Conservation (phyloP, 2,329 filamentous ascomycete genomes). For the Neopestalotiopsis clavispora region DNA sequence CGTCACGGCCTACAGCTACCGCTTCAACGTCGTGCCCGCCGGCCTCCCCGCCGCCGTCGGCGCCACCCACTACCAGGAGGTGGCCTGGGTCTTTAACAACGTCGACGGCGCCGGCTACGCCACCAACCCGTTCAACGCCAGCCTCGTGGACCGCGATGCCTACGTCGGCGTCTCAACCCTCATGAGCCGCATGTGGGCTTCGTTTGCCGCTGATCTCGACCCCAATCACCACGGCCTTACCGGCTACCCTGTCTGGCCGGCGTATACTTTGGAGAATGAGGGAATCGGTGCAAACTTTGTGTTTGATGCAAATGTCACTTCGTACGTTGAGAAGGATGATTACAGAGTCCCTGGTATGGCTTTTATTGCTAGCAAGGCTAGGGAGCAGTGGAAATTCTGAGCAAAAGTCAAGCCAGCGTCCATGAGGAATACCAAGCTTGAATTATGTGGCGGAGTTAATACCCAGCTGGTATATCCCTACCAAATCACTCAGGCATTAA, state of each 20-base stretch:
- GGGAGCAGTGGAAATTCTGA: neutral
- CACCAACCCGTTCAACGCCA: constrained; percentile 40
- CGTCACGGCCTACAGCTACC: constrained; percentile 50
- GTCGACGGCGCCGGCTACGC: constrained; percentile 52
- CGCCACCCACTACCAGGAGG: constrained; percentile 54
- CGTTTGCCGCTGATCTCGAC: constrained; percentile 51
- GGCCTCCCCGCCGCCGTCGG: constrained; percentile 42
- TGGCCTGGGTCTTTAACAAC: constrained; percentile 55
- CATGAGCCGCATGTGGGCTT: constrained; percentile 58
- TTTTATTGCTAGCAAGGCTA: neutral
- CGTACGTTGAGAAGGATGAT: neutral
- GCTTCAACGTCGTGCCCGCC: constrained; percentile 52
- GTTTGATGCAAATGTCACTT: constrained; percentile 52
- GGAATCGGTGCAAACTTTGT: constrained; percentile 51
- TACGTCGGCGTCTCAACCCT: constrained; percentile 47
- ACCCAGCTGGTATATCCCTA: neutral
- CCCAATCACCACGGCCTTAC: constrained; percentile 39
- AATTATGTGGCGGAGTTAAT: neutral
- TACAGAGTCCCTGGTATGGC: neutral
- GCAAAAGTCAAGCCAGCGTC: neutral
- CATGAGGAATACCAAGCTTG: neutral
- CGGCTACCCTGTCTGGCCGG: neutral
- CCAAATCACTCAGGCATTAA: no score
- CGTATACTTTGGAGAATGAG: constrained; percentile 38
- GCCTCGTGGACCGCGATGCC: constrained; percentile 40